Evolutionary conservation across 768 basidiomycete species (phyloP).

Genomic region (Pleurotus cornucopiae): DNA sequence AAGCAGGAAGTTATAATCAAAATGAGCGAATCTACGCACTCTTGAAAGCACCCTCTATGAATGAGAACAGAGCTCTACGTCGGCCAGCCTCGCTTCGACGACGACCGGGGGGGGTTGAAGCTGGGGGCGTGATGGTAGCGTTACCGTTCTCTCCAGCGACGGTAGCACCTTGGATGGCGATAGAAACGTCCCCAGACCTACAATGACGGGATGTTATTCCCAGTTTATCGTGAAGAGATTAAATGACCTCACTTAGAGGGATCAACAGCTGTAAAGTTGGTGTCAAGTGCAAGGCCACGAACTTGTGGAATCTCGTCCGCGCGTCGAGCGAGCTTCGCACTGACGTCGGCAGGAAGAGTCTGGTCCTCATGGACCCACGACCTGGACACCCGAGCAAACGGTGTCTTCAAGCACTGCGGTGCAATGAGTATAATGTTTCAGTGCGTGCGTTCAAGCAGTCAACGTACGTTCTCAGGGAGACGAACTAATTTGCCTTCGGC

Average conservation of each 20-base stretch:
- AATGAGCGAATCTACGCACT: background rate
- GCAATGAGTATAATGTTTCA: background rate
- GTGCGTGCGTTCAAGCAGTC: background rate
- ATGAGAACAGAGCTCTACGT: constrained; percentile 10
- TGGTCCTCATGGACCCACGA: constrained; percentile 40
- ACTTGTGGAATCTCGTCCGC: constrained; percentile 30
- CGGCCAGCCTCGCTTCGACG: background rate
- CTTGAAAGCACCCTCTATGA: constrained; percentile 5
- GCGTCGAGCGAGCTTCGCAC: constrained; percentile 24
- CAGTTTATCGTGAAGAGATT: background rate
- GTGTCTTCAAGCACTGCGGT: constrained; percentile 33
- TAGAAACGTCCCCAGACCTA: constrained; percentile 1
- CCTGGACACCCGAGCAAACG: constrained; percentile 36
- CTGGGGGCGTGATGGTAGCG: constrained; percentile 13
- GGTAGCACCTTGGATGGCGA: constrained; percentile 14
- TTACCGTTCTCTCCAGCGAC: constrained; percentile 10
- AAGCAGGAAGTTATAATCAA: background rate
- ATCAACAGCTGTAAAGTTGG: constrained; percentile 29
- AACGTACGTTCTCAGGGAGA: constrained; percentile 44
- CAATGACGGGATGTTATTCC: no score
- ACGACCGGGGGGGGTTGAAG: constrained; percentile 15
- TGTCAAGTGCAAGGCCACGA: constrained; percentile 35
- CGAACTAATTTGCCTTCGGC: constrained; percentile 49
- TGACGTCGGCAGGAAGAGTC: constrained; percentile 28
- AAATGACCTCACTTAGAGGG: constrained; percentile 12